Conservation (phyloP, 2,329 filamentous ascomycete species). For the Fusarium tuaranense region DNA sequence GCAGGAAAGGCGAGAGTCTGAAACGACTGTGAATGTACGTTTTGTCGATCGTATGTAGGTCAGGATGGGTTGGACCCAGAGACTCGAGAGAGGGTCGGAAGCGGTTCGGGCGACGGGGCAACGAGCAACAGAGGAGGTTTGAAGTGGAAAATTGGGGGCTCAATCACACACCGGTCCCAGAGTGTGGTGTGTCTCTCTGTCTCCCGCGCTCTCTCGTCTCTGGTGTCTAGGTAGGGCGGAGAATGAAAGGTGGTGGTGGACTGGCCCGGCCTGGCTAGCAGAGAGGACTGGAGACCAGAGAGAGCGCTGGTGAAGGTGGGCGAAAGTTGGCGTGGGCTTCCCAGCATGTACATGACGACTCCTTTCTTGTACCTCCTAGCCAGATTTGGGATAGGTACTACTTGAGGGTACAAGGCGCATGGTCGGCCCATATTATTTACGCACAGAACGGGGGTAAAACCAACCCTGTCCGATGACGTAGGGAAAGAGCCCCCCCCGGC, state of each 20-base stretch:
- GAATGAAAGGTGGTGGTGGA: constrained; percentile 37
- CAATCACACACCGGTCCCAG: constrained; percentile 30
- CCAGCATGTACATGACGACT: constrained; percentile 21
- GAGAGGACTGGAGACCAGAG: constrained; percentile 32
- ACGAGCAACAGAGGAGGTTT: constrained; percentile 36
- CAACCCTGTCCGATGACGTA: constrained; percentile 44
- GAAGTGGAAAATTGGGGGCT: constrained; percentile 36
- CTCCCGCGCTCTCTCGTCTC: constrained; percentile 13
- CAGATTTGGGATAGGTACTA: neutral
- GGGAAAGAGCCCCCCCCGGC: constrained; percentile 32
- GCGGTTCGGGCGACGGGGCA: constrained; percentile 35
- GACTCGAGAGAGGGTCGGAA: constrained; percentile 29
- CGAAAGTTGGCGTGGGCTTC: constrained; percentile 37
- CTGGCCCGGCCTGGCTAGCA: constrained; percentile 31
- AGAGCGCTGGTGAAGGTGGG: constrained; percentile 36
- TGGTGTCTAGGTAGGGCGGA: constrained; percentile 33
- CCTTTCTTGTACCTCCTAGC: neutral
- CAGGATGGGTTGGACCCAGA: constrained; percentile 26
- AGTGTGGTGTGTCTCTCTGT: constrained; percentile 22
- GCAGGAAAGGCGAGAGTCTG: constrained; percentile 12
- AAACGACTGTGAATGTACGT: constrained; percentile 22
- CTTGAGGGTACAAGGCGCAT: constrained; percentile 6
- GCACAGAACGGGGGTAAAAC: constrained; percentile 25
- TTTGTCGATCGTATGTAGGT: constrained; percentile 30
- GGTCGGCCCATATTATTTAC: constrained; percentile 26